phyloP scores from a whole-genome alignment of 345 rosid species.

The Eucalyptus shirleyi region DNA sequence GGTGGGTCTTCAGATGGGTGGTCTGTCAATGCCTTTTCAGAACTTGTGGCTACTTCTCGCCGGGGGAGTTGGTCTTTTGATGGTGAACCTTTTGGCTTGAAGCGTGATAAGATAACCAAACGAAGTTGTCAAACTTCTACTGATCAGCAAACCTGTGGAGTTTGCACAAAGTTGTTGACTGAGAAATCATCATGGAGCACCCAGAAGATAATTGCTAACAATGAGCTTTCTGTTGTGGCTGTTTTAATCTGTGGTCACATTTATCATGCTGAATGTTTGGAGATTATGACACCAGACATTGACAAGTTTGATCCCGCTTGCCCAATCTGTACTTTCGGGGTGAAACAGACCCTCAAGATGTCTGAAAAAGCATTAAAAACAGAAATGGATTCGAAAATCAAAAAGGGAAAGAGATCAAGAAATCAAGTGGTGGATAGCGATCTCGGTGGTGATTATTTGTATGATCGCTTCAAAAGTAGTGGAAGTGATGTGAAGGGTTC shows the following conservation, averaged over 20 bases:
- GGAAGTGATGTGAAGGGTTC: constrained; percentile 42
- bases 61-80: constrained; percentile 54
- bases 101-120: constrained; percentile 33
- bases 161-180: constrained; percentile 69
- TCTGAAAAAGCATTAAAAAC: constrained; percentile 74
- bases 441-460: constrained; percentile 32
- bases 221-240: constrained; percentile 62
- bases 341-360: constrained; percentile 55
- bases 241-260: constrained; percentile 90
- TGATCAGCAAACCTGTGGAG: constrained; percentile 70
- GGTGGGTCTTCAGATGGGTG: constrained; percentile 73
- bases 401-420: constrained; percentile 52
- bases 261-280: constrained; percentile 97
- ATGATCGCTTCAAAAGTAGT: constrained; percentile 24
- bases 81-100: constrained; percentile 33
- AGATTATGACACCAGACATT: constrained; percentile 65
- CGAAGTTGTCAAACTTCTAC: constrained; percentile 24
- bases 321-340: constrained; percentile 87
- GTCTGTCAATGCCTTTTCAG: constrained; percentile 82
- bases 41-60: constrained; percentile 57
- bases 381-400: constrained; percentile 66
- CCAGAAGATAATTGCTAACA: constrained; percentile 51
- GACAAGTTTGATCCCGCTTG: constrained; percentile 86
- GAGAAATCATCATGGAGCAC: constrained; percentile 76
- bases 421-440: constrained; percentile 56